Base-by-base conservation (phyloP, 1,284 basidiomycete species). In the Anthracocystis setariae region DNA sequence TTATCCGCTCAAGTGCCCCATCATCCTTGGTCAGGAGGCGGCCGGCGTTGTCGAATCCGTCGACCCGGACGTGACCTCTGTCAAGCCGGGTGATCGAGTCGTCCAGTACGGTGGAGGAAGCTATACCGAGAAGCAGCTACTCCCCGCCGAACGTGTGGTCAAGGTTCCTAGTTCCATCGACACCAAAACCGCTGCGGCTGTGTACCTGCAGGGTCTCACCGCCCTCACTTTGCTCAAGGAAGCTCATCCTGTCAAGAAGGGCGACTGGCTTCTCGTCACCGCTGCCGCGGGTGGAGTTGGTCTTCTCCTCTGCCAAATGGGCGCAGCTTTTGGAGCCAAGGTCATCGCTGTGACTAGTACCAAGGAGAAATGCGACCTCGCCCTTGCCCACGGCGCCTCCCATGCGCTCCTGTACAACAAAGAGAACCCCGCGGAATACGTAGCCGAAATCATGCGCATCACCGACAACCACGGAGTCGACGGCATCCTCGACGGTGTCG, bases 341-440 rank as follows among this genome's bases (percentile, higher is more conserved):
- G 92, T 97, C 23, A 96, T 98, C 75, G 95, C 92, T 2, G 97
- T 94, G n/a, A 92, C 92, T 1, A 95, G 93, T 2, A 92, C 90
- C 0, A 82, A 85, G 21, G 91, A 89, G 77, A 98, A 98, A 83
- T 92, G 92, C 3, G 87, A 88, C 49, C 81, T 94, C n/a, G 94
- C 92, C 9, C 90, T 88, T 74, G 84, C 86, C 46, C 86, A 91
- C 73, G 95, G 95, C 15, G 93, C 93, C 0, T 88, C 92, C 79
- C 89, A 94, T 80, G 91, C 96, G 42, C 90, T 98, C 64, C 82
- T 93, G 49, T 93, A 95, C 82, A 88, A 88, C 42, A 76, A 82
- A 37, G 47, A 50, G 21, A 45, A 55, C 35, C 54, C 74, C 9
- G 50, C 50, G 2, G 60, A 46, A 10, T 48, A 71, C 39, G 72